Evolutionary conservation across 768 basidiomycete genomes (phyloP).

Genomic region (Mrakia frigida): DNA sequence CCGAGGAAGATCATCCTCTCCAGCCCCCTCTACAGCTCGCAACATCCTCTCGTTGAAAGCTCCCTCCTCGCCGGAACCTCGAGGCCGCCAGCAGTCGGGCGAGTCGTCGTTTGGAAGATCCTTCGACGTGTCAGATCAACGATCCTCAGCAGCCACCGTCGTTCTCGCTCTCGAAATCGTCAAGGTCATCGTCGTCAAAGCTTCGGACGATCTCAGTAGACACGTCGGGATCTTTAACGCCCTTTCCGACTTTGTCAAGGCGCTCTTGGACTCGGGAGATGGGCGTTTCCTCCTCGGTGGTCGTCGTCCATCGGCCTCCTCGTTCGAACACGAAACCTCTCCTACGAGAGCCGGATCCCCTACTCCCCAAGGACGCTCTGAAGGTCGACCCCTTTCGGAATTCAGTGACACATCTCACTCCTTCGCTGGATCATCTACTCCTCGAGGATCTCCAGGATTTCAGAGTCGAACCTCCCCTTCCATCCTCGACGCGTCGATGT

Average conservation of each 20-base stretch:
- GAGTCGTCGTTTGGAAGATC: slow-evolving; percentile 3
- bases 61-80: slow-evolving; percentile 35
- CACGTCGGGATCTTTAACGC: slow-evolving; percentile 59
- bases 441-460: neutral
- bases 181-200: slow-evolving; percentile 63
- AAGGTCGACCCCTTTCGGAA: neutral
- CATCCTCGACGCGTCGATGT: slow-evolving; percentile 59
- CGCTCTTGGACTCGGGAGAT: slow-evolving; percentile 56
- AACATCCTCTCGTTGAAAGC: slow-evolving; percentile 24
- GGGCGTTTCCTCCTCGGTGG: slow-evolving; percentile 50
- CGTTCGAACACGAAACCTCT: slow-evolving; percentile 2
- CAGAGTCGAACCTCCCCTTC: slow-evolving; percentile 22
- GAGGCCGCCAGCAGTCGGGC: slow-evolving; percentile 18
- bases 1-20: slow-evolving; percentile 32
- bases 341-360: neutral
- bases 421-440: neutral
- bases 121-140: neutral
- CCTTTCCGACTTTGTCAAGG: slow-evolving; percentile 54
- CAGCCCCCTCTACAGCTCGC: slow-evolving; percentile 31
- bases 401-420: neutral
- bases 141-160: slow-evolving; percentile 37
- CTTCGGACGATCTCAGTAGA: slow-evolving; percentile 56
- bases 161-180: slow-evolving; percentile 60
- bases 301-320: neutral
- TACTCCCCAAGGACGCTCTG: neutral